These are phyloP conservation scores for Rhododendron kiyosumense DNA, from an alignment of 148 eudicot species.

Conservation along the genomic window DNA sequence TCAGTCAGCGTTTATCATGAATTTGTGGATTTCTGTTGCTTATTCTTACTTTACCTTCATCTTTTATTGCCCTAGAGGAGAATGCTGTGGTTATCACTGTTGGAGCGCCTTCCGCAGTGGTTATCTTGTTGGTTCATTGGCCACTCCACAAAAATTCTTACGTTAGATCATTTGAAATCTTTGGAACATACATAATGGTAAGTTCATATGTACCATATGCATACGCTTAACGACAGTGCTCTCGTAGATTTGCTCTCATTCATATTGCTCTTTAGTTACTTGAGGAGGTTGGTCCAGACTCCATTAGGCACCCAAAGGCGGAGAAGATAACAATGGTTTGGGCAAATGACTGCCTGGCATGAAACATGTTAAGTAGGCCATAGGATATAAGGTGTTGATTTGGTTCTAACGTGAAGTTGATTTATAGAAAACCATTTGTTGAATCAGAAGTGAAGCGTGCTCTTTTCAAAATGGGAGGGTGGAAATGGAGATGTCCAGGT, in stretches of 20 bases:
- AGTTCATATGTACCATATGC: too few species aligned
- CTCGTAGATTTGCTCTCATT: neutral
- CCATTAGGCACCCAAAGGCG: too few species aligned
- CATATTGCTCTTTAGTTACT: too few species aligned
- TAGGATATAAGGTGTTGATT: neutral
- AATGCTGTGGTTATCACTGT: neutral
- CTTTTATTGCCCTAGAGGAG: neutral
- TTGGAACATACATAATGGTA: too few species aligned
- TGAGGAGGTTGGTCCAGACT: too few species aligned
- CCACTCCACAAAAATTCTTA: neutral
- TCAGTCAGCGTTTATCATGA: neutral
- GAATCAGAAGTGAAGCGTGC: neutral
- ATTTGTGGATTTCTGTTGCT: neutral
- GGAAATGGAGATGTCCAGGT: neutral
- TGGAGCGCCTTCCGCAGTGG: neutral
- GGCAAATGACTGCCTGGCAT: neutral
- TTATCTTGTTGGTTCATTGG: neutral
- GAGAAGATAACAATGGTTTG: too few species aligned
- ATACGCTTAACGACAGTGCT: too few species aligned
- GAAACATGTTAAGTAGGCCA: neutral
- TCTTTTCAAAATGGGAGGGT: neutral
- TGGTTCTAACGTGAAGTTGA: neutral
- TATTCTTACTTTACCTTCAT: neutral
- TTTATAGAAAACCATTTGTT: neutral
- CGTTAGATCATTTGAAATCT: too few species aligned